These are phyloP conservation scores for Blastomyces silverae DNA, from an alignment of 2,329 filamentous ascomycete species.

Conservation along the genomic window DNA sequence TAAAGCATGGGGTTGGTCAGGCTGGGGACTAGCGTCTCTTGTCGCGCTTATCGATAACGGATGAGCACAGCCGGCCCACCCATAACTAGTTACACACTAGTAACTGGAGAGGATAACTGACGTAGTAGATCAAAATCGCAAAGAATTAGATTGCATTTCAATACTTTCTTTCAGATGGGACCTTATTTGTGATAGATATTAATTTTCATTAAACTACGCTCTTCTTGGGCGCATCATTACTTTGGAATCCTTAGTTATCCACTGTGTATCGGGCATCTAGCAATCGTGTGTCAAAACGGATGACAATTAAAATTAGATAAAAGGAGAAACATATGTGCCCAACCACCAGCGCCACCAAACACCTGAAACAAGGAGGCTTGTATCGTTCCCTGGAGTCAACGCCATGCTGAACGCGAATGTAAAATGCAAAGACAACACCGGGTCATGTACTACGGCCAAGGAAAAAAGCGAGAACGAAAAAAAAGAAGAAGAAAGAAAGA, in stretches of 20 bases:
- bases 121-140: neutral
- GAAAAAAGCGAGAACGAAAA: neutral
- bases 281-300: neutral
- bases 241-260: neutral
- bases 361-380: neutral
- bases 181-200: neutral
- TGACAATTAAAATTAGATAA: neutral
- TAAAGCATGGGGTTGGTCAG: too few species aligned
- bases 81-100: too few species aligned
- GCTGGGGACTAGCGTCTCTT: too few species aligned
- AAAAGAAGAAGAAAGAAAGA: neutral
- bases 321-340: neutral
- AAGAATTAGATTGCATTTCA: neutral
- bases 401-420: neutral
- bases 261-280: neutral
- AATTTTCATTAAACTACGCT: neutral
- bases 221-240: neutral
- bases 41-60: too few species aligned
- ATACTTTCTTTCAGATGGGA: neutral
- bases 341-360: neutral
- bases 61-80: too few species aligned
- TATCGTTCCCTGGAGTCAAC: neutral
- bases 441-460: neutral
- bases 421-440: neutral
- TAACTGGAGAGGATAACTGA: too few species aligned